A percentile compares a stretch with the other conserved stretches of the same genome.
Evolutionary conservation across 2,329 filamentous ascomycete genomes (phyloP).

Genomic region (Cryoendolithus antarcticus): DNA sequence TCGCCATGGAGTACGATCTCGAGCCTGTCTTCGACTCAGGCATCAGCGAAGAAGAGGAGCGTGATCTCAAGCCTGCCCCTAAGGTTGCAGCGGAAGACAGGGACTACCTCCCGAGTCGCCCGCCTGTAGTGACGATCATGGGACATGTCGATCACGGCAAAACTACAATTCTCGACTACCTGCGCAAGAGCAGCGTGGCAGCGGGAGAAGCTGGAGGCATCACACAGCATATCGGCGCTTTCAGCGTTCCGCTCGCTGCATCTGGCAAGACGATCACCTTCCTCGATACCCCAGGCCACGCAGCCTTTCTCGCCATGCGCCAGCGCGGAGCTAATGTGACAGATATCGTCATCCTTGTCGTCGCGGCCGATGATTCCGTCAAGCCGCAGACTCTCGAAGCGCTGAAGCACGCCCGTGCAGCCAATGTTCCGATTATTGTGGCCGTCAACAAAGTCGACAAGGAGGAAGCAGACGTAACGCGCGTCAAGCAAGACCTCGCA

Average conservation of each 20-base stretch:
- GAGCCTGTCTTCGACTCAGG: conserved; percentile 50
- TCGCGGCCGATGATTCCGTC: conserved; percentile 92
- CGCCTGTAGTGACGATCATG: conserved; percentile 98
- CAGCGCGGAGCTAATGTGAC: conserved; percentile 91
- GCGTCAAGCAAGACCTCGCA: conserved; percentile 78
- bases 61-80: conserved; percentile 62
- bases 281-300: conserved; percentile 90
- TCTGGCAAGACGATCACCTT: conserved; percentile 72
- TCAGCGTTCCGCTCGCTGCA: conserved; percentile 69
- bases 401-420: conserved; percentile 77
- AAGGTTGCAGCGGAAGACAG: conserved; percentile 48
- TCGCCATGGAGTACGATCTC: conserved; percentile 86
- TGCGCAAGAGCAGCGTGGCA: conserved; percentile 84
- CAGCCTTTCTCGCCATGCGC: conserved; percentile 90
- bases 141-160: conserved; percentile 98
- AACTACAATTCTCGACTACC: conserved; percentile 86
- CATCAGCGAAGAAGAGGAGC: conserved; percentile 47
- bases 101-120: conserved; percentile 56
- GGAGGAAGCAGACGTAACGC: conserved; percentile 63
- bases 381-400: conserved; percentile 96
- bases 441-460: conserved; percentile 99
- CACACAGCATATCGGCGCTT: conserved; percentile 96
- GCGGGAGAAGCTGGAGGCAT: conserved; percentile 91
- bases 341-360: conserved; percentile 90
- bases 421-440: conserved; percentile 89